Percentiles rank a stretch among this genome's conserved stretches.
These are phyloP conservation scores for Coix lacrymajobi DNA, from an alignment of 176 grass and related monocot genomes.

Conservation along the genomic window DNA sequence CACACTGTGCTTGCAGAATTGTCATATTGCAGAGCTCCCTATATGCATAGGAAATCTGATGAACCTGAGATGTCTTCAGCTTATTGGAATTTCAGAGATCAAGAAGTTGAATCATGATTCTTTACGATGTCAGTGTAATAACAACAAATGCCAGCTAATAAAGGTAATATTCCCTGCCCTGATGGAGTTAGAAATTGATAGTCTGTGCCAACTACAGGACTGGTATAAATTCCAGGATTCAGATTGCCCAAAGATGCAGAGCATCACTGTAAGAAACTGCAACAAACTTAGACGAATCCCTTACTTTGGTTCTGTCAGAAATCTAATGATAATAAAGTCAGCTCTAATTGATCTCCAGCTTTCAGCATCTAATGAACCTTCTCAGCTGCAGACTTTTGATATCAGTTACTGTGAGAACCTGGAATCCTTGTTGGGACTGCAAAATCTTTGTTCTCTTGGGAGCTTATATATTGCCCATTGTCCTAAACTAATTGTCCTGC, in stretches of 20 bases:
- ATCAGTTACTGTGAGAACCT: not conserved
- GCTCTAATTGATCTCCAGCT: not conserved
- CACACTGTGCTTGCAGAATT: slow-evolving; percentile 10
- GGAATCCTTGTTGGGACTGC: not conserved
- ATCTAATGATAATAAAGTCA: not conserved
- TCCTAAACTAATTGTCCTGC: not conserved
- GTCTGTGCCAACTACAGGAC: not conserved
- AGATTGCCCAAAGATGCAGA: slow-evolving; percentile 21
- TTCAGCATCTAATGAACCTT: not conserved
- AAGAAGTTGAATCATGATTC: not conserved
- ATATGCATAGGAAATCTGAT: slow-evolving; percentile 8
- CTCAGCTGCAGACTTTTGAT: slow-evolving; percentile 2
- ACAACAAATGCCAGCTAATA: not conserved
- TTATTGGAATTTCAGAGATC: slow-evolving; percentile 1
- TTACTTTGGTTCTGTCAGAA: slow-evolving; percentile 3
- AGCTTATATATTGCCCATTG: slow-evolving; percentile 12
- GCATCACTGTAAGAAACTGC: slow-evolving; percentile 17
- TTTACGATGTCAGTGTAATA: not conserved
- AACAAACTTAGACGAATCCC: not conserved
- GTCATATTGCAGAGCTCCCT: not conserved
- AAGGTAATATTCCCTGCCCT: not conserved
- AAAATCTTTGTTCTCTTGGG: not conserved
- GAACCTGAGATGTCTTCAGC: not conserved
- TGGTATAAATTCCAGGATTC: slow-evolving; percentile 1
- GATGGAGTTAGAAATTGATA: slow-evolving; percentile 7